Conservation (phyloP, 441 rosid species). For the Daphne laureola region DNA sequence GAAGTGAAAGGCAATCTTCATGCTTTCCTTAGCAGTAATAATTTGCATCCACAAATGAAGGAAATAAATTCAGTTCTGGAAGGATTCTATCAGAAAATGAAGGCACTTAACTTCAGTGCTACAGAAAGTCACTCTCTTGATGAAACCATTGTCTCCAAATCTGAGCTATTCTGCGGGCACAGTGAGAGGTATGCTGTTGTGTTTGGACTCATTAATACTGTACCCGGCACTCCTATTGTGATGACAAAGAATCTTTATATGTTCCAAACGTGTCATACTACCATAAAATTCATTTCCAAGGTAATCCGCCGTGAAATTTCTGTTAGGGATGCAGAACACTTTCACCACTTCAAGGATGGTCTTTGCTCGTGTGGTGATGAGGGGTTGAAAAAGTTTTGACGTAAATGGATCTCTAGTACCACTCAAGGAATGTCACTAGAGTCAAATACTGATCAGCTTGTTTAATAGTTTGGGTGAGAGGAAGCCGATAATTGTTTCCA, state of each 20-base stretch:
- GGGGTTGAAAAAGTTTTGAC: constrained; percentile 13
- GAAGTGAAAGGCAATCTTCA: constrained; percentile 86
- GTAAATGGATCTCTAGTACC: not conserved
- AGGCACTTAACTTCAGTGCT: constrained; percentile 27
- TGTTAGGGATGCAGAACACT: constrained; percentile 71
- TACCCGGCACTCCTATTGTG: constrained; percentile 87
- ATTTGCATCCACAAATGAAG: constrained; percentile 57
- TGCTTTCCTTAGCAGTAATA: constrained; percentile 75
- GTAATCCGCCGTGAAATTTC: constrained; percentile 77
- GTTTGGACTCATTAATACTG: constrained; percentile 64
- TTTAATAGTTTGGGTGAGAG: constrained; percentile 1
- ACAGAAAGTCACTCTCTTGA: constrained; percentile 25
- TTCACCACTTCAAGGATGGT: constrained; percentile 85
- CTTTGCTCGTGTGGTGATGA: constrained; percentile 72
- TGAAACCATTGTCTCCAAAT: constrained; percentile 49
- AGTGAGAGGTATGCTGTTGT: constrained; percentile 84
- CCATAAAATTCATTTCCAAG: constrained; percentile 71
- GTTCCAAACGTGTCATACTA: constrained; percentile 71
- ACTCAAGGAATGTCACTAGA: constrained; percentile 2
- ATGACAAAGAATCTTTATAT: constrained; percentile 83
- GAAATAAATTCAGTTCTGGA: constrained; percentile 60
- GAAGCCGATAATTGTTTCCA: not conserved
- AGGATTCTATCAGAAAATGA: constrained; percentile 72
- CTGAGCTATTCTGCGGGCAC: constrained; percentile 84
- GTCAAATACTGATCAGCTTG: constrained; percentile 2